Evolutionary conservation across 257 asterid genomes (phyloP).

Genomic region (Vinca minor): DNA sequence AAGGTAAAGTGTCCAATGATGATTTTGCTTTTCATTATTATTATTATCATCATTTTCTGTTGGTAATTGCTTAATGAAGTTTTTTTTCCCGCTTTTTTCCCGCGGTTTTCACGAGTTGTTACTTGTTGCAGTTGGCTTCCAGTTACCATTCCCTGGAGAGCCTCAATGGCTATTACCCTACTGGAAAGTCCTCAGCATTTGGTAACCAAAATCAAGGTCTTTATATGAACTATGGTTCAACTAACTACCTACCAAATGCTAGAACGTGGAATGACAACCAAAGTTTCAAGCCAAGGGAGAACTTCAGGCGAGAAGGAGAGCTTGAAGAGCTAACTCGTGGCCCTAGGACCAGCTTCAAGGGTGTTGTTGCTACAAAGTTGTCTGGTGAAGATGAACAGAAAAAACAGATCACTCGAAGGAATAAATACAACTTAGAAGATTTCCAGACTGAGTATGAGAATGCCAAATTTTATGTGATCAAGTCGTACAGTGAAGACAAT

Average conservation of each 20-base stretch:
- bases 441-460: constrained; percentile 45
- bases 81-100: no score
- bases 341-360: constrained; percentile 50
- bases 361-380: constrained; percentile 20
- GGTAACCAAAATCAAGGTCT: constrained; percentile 34
- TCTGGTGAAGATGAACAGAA: constrained; percentile 37
- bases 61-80: no score
- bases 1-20: constrained; percentile 40
- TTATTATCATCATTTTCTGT: no score
- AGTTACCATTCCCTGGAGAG: constrained; percentile 45
- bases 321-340: constrained; percentile 71
- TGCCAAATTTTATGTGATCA: constrained; percentile 74
- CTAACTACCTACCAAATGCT: constrained; percentile 34
- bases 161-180: constrained; percentile 31
- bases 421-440: constrained; percentile 44
- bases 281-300: constrained; percentile 34
- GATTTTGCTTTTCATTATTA: neutral
- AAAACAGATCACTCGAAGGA: constrained; percentile 29
- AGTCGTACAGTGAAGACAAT: constrained; percentile 79
- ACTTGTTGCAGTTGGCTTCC: constrained; percentile 40
- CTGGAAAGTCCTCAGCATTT: constrained; percentile 38
- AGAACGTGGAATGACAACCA: constrained; percentile 44
- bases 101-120: neutral
- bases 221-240: constrained; percentile 33
- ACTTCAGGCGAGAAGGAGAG: constrained; percentile 44